Base-by-base conservation (phyloP, 2,329 filamentous ascomycete genomes). In the Curvularia verruculosa region DNA sequence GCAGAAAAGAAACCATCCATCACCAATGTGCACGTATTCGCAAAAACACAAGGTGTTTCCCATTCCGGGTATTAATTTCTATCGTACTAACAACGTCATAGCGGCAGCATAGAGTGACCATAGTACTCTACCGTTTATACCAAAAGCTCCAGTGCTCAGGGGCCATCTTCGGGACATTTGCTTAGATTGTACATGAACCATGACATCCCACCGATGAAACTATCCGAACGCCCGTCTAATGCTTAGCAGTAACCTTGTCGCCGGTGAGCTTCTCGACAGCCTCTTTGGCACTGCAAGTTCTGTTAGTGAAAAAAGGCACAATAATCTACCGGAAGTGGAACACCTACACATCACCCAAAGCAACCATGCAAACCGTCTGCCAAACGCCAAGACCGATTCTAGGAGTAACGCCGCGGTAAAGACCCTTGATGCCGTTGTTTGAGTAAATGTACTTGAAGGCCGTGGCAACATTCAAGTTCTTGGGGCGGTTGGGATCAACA, bases 281-380 rank as follows among this genome's bases (percentile, higher is more conserved):
- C 69, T 88, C 85, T 75, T 88, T 88, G 61, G 86, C 86, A 74
- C 86, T 86, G 64, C 75, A 58, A 52, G 64, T 7, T n/a, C 36
- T 29, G 67, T 75, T 67, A 75, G 72, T 40, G n/a, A 28, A 6
- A 40, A 19, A 34, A 2, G 31, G 48, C 24, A 7, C 26, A 3
- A 1, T 24, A 34, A n/a, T n/a, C n/a, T n/a, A n/a, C n/a, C n/a
- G n/a, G 39, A 40, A 12, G 36, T 10, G 49, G 49, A 3, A 31
- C 49, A 87, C 92, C 84, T 82, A 96, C 92, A 96, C 93, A 82
- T 98, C 95, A 81, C 95, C 95, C 79, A 98, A 85, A 74, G 94
- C 95, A 81, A 99, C 95, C 95, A 99, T 99, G 85, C 95, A 99
- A 75, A 99, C 90, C 61, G 95, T 99, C 85, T 99, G 95, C 95